Conservation (phyloP, 1,284 basidiomycete genomes). For the Ceratobasidium sp. region DNA sequence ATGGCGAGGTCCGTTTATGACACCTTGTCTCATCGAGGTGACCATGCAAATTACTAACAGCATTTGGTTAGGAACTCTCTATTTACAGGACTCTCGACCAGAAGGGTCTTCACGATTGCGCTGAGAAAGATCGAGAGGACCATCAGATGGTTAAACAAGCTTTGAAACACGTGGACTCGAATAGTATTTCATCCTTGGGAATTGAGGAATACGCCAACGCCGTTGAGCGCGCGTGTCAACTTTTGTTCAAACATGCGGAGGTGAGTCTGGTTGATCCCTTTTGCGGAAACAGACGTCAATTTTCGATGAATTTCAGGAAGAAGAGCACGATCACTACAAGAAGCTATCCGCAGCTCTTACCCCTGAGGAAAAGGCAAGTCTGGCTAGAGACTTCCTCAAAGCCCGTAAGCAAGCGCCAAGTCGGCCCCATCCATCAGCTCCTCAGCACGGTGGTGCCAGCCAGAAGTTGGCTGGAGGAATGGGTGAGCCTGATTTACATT, state of each 20-base stretch:
- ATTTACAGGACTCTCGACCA: slow-evolving; percentile 1
- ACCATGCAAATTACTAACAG: neutral
- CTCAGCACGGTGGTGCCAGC: neutral
- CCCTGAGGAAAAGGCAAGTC: neutral
- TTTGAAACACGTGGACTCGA: neutral
- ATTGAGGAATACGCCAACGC: neutral
- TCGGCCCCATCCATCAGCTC: slow-evolving; percentile 1
- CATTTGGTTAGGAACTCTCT: neutral
- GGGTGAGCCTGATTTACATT: neutral
- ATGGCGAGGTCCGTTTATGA: neutral
- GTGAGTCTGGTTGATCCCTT: neutral
- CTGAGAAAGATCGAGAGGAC: neutral
- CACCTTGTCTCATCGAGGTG: neutral
- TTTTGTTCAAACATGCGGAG: neutral
- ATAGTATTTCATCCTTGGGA: neutral
- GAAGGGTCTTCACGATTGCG: neutral
- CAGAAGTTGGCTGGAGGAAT: neutral
- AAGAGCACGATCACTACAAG: neutral
- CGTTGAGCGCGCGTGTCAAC: neutral
- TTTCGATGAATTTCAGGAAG: slow-evolving; percentile 5
- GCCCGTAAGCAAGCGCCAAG: neutral
- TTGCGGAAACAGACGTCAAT: neutral
- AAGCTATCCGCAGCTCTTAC: neutral
- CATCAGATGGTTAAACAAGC: neutral
- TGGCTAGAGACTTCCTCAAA: neutral